A percentile compares a stretch with the other conserved stretches of the same genome.
These are phyloP conservation scores for Moricandia moricandioides DNA, from an alignment of 345 rosid genomes.

Conservation along the genomic window DNA sequence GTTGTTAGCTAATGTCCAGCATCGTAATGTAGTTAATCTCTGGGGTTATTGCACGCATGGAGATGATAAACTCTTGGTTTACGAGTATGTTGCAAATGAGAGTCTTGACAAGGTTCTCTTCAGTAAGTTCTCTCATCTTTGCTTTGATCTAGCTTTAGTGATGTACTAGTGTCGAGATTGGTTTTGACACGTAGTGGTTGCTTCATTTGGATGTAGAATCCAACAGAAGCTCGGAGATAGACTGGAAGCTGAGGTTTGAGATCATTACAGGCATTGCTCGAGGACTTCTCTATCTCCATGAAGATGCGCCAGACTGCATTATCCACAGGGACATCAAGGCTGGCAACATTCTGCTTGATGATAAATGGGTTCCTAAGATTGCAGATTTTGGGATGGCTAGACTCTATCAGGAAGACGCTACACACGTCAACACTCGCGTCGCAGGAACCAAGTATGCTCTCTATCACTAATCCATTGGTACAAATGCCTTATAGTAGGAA, in stretches of 20 bases:
- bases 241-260: slow-evolving; percentile 81
- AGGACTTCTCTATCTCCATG: slow-evolving; percentile 92
- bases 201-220: slow-evolving; percentile 48
- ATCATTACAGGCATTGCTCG: slow-evolving; percentile 76
- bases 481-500: background rate
- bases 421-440: slow-evolving; percentile 86
- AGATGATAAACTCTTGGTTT: slow-evolving; percentile 80
- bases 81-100: slow-evolving; percentile 76
- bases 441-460: slow-evolving; percentile 90
- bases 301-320: slow-evolving; percentile 75
- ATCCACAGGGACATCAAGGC: slow-evolving; percentile 98
- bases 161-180: background rate
- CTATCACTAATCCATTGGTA: background rate
- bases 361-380: slow-evolving; percentile 94
- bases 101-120: slow-evolving; percentile 94
- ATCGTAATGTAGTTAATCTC: slow-evolving; percentile 86
- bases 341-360: slow-evolving; percentile 86
- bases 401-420: slow-evolving; percentile 84
- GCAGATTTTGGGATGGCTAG: slow-evolving; percentile 99
- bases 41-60: slow-evolving; percentile 88
- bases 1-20: slow-evolving; percentile 87
- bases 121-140: slow-evolving; percentile 51
- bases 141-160: background rate
- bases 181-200: background rate
- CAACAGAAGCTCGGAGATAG: slow-evolving; percentile 47